Base-by-base conservation (phyloP, 208 protist species). In the Trypanosoma lewisi region DNA sequence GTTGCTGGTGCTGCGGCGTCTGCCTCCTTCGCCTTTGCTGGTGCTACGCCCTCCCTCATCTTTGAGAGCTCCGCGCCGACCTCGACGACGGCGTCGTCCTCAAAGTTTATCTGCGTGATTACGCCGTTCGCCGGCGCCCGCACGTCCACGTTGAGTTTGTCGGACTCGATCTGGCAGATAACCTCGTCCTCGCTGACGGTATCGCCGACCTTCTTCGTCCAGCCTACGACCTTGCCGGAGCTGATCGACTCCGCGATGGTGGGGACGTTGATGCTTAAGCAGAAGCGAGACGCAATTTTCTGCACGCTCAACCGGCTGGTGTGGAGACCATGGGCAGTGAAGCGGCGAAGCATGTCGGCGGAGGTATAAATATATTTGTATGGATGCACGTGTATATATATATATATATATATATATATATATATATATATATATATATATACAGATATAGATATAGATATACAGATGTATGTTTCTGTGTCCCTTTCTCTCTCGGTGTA, bases 241-340 rank as follows among this genome's bases (percentile, higher is more conserved):
- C 80, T 96, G 82, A 99, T 99, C 14, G 98, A 99, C 75, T 99
- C 98, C 45, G 97, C 98, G 65, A 99, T 97, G 25, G 77, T 73
- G 19, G 98, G 98, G 2, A 99, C 96, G 25, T 93, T 93, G 57
- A 97, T 94, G 85, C 77, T 86, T 44, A 93, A 36, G 80, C 89
- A 94, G 68, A 87, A 96, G 69, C 89, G 89, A n/a, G 83, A n/a
- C 42, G 65, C 66, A 28, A 90, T 21, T 56, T 61, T 67, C 31
- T 85, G 73, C 37, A 76, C 66, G 21, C 61, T 55, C 17, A 27
- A 48, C n/a, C 1, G 7, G 31, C 16, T 59, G 37, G 55, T 36
- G 56, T 44, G 73, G 42, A 57, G 62, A 58, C 48, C 53, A 2
- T 67, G 66, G 25, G 67, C 56, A 23, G 74, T 63, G 45, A 93